Conservation (phyloP, 2,329 filamentous ascomycete species). For the Elsinoe batatas region DNA sequence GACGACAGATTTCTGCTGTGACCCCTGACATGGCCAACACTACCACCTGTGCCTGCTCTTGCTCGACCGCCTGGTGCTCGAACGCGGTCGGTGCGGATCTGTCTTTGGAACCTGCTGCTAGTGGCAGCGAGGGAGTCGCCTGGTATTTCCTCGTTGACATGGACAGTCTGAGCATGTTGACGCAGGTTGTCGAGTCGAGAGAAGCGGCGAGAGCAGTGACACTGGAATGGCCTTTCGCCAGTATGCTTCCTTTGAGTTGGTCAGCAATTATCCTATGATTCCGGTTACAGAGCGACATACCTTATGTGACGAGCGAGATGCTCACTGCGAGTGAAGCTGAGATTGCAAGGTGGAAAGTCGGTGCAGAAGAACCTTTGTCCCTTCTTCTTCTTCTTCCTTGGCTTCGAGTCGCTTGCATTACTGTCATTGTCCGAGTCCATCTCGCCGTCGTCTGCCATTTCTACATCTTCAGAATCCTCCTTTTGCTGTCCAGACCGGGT, state of each 20-base stretch:
- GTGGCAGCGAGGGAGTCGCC: slow-evolving; percentile 86
- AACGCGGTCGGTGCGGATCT: slow-evolving; percentile 79
- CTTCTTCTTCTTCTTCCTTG: slow-evolving; percentile 98
- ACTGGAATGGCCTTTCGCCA: slow-evolving; percentile 91
- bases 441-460: slow-evolving; percentile 62
- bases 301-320: slow-evolving; percentile 91
- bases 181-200: slow-evolving; percentile 89
- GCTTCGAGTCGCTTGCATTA: slow-evolving; percentile 49
- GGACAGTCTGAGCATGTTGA: slow-evolving; percentile 94
- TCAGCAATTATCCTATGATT: slow-evolving; percentile 20
- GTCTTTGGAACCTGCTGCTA: slow-evolving; percentile 82
- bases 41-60: slow-evolving; percentile 61
- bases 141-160: slow-evolving; percentile 95
- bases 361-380: slow-evolving; percentile 94
- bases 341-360: slow-evolving; percentile 82
- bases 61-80: slow-evolving; percentile 63
- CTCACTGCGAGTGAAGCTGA: slow-evolving; percentile 94
- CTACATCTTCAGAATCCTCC: slow-evolving; percentile 48
- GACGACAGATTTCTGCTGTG: slow-evolving; percentile 79
- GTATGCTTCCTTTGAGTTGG: slow-evolving; percentile 69
- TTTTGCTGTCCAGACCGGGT: slow-evolving; percentile 20
- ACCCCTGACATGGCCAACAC: slow-evolving; percentile 54
- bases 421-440: slow-evolving; percentile 42
- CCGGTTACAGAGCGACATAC: slow-evolving; percentile 38
- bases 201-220: slow-evolving; percentile 86